phyloP scores from a whole-genome alignment of 306 rosid genomes.

The Acacia crassicarpa region DNA sequence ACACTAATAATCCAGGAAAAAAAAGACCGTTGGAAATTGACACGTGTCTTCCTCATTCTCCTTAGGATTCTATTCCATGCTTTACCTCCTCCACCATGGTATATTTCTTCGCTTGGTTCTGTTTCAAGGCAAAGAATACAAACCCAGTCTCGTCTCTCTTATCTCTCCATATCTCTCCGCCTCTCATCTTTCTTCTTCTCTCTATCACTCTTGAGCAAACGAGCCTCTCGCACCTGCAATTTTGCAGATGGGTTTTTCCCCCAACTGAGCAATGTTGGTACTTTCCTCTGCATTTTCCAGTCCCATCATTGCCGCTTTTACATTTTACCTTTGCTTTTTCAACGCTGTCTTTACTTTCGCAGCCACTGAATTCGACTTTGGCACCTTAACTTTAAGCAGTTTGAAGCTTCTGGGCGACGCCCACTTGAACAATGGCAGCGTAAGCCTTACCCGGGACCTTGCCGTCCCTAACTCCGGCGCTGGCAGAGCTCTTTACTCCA shows the following conservation, averaged over 20 bases:
- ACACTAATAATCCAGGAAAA: background rate
- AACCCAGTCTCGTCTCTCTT: background rate
- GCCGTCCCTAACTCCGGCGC: conserved; percentile 88
- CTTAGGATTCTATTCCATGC: conserved; percentile 75
- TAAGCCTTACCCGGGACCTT: conserved; percentile 85
- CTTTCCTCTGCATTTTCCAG: background rate
- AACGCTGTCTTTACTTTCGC: conserved; percentile 1
- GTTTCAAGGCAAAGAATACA: conserved; percentile 37
- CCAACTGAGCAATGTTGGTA: conserved; percentile 50
- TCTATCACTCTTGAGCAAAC: conserved; percentile 3
- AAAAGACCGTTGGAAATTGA: conserved; percentile 53
- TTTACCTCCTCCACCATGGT: conserved; percentile 13
- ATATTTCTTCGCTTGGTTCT: conserved; percentile 36
- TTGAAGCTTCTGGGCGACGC: conserved; percentile 96
- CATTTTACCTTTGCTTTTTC: conserved; percentile 7
- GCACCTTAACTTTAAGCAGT: conserved; percentile 63
- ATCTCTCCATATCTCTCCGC: conserved; percentile 16
- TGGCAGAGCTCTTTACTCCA: conserved; percentile 76
- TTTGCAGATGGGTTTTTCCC: conserved; percentile 34
- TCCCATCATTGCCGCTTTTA: conserved; percentile 8
- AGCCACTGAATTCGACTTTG: conserved; percentile 81
- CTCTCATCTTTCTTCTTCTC: conserved; percentile 22
- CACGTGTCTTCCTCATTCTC: conserved; percentile 59
- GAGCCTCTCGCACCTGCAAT: background rate
- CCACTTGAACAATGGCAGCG: conserved; percentile 82